Evolutionary conservation across 495 filamentous ascomycete species (phyloP), one percentile per base, ranked within the genome.

Genomic region (Xylaria curta): DNA sequence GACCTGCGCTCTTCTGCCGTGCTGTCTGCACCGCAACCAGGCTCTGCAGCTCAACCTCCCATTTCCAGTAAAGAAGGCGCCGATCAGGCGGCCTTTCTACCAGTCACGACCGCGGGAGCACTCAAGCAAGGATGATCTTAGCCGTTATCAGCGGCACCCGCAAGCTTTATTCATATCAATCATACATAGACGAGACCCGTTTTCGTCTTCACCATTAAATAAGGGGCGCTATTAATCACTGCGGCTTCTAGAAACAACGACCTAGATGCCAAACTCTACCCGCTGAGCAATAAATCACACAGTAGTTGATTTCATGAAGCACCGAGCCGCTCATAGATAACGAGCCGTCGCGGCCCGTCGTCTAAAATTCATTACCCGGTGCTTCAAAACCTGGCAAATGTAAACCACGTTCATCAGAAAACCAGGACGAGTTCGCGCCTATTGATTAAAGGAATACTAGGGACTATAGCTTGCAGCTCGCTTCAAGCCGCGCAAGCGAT

Each of bases 381-480:
- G 33, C 64, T 42, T 44, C 66, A 54, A 68, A 68, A 68, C 66
- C 66, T 68, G 51, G 66, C 49, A 58, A 68, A 58, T 51, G 28
- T 58, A 68, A 33, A 68, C 58, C 28, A 15, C 6, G 2, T 31
- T n/a, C 42, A 4, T 36, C 4, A 46, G 49, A 47, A 54, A 68
- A 58, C 66, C 49, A 42, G 66, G 51, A 44, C 49, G 21, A 31
- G 31, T 44, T 40, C 66, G 49, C 33, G 66, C 40, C 65, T 58
- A 15, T 33, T 58, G 44, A 40, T 54, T 67, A 17, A 56, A 26
- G 1, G 31, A 1, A 4, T 46, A 26, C 66, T 36, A 6, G 51
- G 51, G n/a, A 58, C 3, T 8, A 28, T 44, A 12, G 54, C 36
- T 59, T 58, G 53, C 42, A 69, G 49, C 49, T 60, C 56, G 54